These are phyloP conservation scores for Apiotrichum mycotoxinovorans DNA, from an alignment of 1,284 basidiomycete species.

Conservation along the genomic window DNA sequence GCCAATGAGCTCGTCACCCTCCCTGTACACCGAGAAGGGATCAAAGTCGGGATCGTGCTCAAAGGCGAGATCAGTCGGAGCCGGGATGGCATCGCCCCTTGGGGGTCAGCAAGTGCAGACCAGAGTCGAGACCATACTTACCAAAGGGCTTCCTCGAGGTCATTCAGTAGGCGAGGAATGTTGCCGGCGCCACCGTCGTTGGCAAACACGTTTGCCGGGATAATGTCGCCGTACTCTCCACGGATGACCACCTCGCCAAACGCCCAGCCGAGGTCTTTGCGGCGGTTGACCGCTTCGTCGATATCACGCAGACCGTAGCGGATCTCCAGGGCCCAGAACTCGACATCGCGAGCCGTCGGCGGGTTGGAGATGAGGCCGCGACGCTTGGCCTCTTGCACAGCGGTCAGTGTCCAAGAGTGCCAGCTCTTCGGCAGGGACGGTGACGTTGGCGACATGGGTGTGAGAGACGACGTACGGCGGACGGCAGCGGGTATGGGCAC, in stretches of 20 bases:
- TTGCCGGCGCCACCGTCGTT: constrained; percentile 27
- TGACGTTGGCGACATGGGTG: background rate
- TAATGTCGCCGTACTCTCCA: constrained; percentile 35
- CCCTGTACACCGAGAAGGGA: constrained; percentile 33
- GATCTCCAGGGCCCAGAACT: constrained; percentile 41
- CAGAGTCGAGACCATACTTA: constrained; percentile 13
- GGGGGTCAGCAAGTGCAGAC: constrained; percentile 6
- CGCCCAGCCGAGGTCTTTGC: constrained; percentile 39
- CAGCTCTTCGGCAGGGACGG: constrained; percentile 17
- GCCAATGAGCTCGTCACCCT: constrained; percentile 24
- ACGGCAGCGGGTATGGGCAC: constrained; percentile 1
- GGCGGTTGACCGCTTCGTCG: constrained; percentile 43
- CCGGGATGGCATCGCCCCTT: constrained; percentile 43
- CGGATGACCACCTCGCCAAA: constrained; percentile 31
- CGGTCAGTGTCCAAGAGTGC: constrained; percentile 37
- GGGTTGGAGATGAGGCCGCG: constrained; percentile 25
- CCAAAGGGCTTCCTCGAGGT: constrained; percentile 46
- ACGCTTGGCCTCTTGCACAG: constrained; percentile 36
- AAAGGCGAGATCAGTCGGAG: constrained; percentile 41
- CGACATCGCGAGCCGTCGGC: constrained; percentile 26
- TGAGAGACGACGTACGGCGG: background rate
- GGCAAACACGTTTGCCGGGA: constrained; percentile 29
- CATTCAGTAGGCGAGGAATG: constrained; percentile 38
- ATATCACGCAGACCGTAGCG: constrained; percentile 36
- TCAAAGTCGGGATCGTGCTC: constrained; percentile 42